A percentile compares a stretch with the other conserved stretches of the same genome.
Evolutionary conservation across 2,329 filamentous ascomycete genomes (phyloP).

Genomic region (Trichoderma afroharzianum): DNA sequence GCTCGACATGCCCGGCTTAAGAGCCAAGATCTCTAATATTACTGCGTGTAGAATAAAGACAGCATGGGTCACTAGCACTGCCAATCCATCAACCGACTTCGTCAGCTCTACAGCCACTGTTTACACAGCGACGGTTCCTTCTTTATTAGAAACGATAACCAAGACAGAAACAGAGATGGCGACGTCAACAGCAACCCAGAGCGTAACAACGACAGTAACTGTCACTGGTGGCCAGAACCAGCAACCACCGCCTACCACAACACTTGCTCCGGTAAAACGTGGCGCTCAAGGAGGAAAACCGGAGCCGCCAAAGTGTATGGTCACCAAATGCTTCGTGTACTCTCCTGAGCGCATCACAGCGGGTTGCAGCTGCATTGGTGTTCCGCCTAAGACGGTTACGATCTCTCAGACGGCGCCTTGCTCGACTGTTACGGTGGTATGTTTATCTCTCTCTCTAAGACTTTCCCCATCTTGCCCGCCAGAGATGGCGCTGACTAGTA

Average conservation of each 20-base stretch:
- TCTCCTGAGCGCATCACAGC: constrained; percentile 25
- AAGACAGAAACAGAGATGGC: neutral
- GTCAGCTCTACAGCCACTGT: constrained; percentile 20
- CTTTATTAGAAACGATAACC: constrained; percentile 19
- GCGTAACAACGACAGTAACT: constrained; percentile 19
- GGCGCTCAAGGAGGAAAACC: neutral
- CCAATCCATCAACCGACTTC: constrained; percentile 7
- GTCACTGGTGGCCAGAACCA: neutral
- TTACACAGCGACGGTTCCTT: constrained; percentile 23
- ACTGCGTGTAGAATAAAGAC: constrained; percentile 18
- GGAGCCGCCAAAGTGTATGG: constrained; percentile 23
- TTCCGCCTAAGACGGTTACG: constrained; percentile 23
- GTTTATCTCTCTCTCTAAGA: neutral
- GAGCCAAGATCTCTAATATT: neutral
- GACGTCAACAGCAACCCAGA: constrained; percentile 18
- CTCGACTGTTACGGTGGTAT: constrained; percentile 18
- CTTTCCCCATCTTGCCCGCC: neutral
- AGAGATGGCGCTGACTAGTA: neutral
- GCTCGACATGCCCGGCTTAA: neutral
- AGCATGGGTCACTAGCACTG: constrained; percentile 16
- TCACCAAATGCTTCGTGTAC: constrained; percentile 23
- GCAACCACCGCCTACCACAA: neutral
- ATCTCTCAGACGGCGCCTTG: constrained; percentile 18
- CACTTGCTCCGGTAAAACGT: constrained; percentile 5
- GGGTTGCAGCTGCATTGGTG: constrained; percentile 26